Evolutionary conservation across 2,329 filamentous ascomycete genomes (phyloP).

Genomic region (Arachnomyces sp.): DNA sequence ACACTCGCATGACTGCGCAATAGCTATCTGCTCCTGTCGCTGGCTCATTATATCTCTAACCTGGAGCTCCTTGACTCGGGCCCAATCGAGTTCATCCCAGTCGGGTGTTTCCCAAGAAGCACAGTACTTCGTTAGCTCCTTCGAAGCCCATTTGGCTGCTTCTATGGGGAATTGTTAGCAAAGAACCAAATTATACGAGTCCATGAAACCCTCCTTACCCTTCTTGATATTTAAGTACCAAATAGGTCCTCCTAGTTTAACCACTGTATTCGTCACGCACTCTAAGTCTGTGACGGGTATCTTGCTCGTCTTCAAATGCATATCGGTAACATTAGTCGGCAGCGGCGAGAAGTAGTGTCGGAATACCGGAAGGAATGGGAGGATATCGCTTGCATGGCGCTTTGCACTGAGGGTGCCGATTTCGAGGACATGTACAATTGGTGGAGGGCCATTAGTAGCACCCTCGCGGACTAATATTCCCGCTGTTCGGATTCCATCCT

Average conservation of each 20-base stretch:
- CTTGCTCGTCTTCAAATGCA: slow-evolving; percentile 59
- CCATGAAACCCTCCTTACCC: slow-evolving; percentile 26
- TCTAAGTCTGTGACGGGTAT: slow-evolving; percentile 73
- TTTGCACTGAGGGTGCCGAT: slow-evolving; percentile 60
- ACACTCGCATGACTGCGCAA: slow-evolving; percentile 57
- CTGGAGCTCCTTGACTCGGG: slow-evolving; percentile 70
- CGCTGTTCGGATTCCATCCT: slow-evolving; percentile 72
- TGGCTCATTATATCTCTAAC: slow-evolving; percentile 72
- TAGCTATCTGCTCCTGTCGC: slow-evolving; percentile 54
- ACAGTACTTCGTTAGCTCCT: slow-evolving; percentile 60
- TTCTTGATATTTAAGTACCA: slow-evolving; percentile 43
- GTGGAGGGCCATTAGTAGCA: slow-evolving; percentile 55
- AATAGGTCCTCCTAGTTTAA: slow-evolving; percentile 43
- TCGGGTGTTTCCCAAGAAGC: slow-evolving; percentile 62
- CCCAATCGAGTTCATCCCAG: slow-evolving; percentile 81
- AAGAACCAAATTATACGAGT: slow-evolving; percentile 8
- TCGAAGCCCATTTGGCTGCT: slow-evolving; percentile 52
- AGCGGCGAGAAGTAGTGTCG: slow-evolving; percentile 59
- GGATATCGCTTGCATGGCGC: slow-evolving; percentile 70
- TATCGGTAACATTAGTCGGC: slow-evolving; percentile 57
- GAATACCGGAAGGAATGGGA: slow-evolving; percentile 72
- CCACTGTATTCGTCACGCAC: slow-evolving; percentile 64
- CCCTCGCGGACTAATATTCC: slow-evolving; percentile 75
- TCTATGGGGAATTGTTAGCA: slow-evolving; percentile 30
- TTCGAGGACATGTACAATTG: slow-evolving; percentile 69